These are phyloP conservation scores for Gliomastix tumulicola DNA, from an alignment of 2,329 filamentous ascomycete genomes.

Conservation along the genomic window DNA sequence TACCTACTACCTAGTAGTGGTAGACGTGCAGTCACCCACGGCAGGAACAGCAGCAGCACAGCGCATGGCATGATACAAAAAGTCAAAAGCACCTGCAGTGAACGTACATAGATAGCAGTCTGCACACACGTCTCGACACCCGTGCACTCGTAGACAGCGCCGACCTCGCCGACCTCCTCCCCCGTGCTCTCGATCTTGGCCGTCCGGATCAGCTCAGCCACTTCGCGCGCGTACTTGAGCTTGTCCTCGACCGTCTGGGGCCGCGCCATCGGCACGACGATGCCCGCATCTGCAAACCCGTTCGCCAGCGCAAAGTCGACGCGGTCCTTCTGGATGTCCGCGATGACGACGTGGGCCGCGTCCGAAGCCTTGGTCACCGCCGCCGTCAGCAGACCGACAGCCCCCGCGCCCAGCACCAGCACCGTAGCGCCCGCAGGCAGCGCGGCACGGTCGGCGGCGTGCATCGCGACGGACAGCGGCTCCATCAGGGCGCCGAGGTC, in stretches of 20 bases:
- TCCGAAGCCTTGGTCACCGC: slow-evolving; percentile 46
- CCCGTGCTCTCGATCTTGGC: slow-evolving; percentile 22
- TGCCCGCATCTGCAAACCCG: slow-evolving; percentile 46
- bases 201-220: slow-evolving; percentile 35
- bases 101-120: slow-evolving; percentile 59
- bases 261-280: slow-evolving; percentile 40
- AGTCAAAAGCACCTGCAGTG: too few relatives aligned
- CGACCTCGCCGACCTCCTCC: slow-evolving; percentile 52
- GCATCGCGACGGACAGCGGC: slow-evolving; percentile 53
- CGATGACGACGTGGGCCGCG: slow-evolving; percentile 39
- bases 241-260: slow-evolving; percentile 45
- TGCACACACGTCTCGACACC: slow-evolving; percentile 73
- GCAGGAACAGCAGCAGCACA: too few relatives aligned
- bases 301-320: slow-evolving; percentile 49
- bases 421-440: slow-evolving; percentile 32
- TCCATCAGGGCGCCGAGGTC: slow-evolving; percentile 50
- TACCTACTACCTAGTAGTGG: too few relatives aligned
- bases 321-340: slow-evolving; percentile 49
- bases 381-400: slow-evolving; percentile 52
- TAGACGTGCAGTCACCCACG: too few relatives aligned
- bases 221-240: slow-evolving; percentile 40
- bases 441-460: slow-evolving; percentile 41
- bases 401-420: slow-evolving; percentile 53
- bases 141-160: slow-evolving; percentile 70
- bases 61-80: too few relatives aligned